Conservation (phyloP, 805 yeast species). For the Spathaspora boniae region DNA sequence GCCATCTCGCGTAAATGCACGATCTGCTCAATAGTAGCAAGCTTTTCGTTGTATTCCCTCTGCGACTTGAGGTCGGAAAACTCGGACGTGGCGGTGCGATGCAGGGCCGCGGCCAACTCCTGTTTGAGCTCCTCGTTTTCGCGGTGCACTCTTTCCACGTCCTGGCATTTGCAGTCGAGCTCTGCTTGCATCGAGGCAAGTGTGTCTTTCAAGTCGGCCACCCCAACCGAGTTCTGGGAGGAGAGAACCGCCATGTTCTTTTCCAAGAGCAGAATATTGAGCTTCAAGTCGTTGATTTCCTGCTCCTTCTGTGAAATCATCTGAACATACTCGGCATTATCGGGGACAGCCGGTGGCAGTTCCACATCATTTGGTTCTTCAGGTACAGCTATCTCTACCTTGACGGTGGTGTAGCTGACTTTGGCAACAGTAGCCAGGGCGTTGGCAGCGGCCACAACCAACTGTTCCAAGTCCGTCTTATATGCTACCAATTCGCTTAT, state of each 20-base stretch:
- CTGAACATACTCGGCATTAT: too few species aligned
- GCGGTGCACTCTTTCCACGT: constrained; percentile 18
- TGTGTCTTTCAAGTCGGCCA: constrained; percentile 14
- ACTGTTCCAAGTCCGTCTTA: too few species aligned
- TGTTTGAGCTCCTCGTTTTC: constrained; percentile 26
- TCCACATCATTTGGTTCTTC: not conserved
- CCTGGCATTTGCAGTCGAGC: constrained; percentile 15
- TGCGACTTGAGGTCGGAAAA: constrained; percentile 26
- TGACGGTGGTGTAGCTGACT: too few species aligned
- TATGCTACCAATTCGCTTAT: too few species aligned
- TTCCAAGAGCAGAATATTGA: constrained; percentile 45
- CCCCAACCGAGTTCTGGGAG: constrained; percentile 23
- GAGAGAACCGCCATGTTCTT: constrained; percentile 36
- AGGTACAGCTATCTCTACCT: too few species aligned
- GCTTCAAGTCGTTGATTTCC: constrained; percentile 38
- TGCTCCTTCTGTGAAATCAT: constrained; percentile 18
- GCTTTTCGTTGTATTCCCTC: constrained; percentile 26
- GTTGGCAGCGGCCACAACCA: too few species aligned
- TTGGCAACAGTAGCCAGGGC: too few species aligned
- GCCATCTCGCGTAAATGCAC: constrained; percentile 36
- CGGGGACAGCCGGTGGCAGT: constrained; percentile 2
- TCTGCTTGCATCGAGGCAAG: constrained; percentile 17
- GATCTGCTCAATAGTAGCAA: constrained; percentile 44
- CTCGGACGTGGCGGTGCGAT: constrained; percentile 8
- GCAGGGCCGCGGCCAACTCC: constrained; percentile 10